These are phyloP conservation scores for Raphanus raphanistrum DNA, from an alignment of 345 rosid genomes.

Conservation along the genomic window DNA sequence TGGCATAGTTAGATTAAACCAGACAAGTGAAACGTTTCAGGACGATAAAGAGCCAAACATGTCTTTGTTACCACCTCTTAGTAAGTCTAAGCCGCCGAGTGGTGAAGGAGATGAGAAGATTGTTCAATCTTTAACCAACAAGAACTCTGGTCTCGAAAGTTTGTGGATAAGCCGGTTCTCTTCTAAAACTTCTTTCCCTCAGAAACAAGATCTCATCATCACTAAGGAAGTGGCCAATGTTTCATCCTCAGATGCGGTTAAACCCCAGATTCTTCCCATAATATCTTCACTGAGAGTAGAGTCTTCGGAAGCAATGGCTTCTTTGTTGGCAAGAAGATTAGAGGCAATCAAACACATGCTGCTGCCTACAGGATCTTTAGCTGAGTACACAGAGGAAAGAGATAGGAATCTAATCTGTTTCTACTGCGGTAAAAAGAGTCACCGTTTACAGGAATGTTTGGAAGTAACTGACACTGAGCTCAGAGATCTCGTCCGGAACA, in stretches of 20 bases:
- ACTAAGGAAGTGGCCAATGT: slow-evolving; percentile 8
- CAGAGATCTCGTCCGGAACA: slow-evolving; percentile 50
- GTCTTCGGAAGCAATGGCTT: slow-evolving; percentile 64
- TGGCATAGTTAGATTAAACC: slow-evolving; percentile 35
- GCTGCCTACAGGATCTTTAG: slow-evolving; percentile 35
- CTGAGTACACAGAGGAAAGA: slow-evolving; percentile 30
- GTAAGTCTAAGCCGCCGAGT: slow-evolving; percentile 39
- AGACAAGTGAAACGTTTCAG: slow-evolving; percentile 21
- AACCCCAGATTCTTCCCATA: slow-evolving; percentile 14
- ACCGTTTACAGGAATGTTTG: slow-evolving; percentile 58
- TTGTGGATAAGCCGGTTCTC: slow-evolving; percentile 79
- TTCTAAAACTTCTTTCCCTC: slow-evolving; percentile 44
- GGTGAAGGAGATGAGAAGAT: slow-evolving; percentile 44
- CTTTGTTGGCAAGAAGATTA: slow-evolving; percentile 67
- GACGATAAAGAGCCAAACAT: slow-evolving; percentile 38
- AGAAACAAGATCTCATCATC: slow-evolving; percentile 3
- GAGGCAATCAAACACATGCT: slow-evolving; percentile 66
- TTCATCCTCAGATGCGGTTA: slow-evolving; percentile 1
- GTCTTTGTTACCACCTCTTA: slow-evolving; percentile 39
- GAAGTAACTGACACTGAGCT: slow-evolving; percentile 64
- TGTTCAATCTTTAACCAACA: slow-evolving; percentile 33
- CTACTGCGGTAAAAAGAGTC: slow-evolving; percentile 76
- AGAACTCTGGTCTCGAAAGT: slow-evolving; percentile 52
- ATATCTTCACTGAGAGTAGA: slow-evolving; percentile 43
- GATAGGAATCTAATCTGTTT: slow-evolving; percentile 44